These are phyloP conservation scores for Triadica sebifera DNA, from an alignment of 345 rosid species.

Conservation along the genomic window DNA sequence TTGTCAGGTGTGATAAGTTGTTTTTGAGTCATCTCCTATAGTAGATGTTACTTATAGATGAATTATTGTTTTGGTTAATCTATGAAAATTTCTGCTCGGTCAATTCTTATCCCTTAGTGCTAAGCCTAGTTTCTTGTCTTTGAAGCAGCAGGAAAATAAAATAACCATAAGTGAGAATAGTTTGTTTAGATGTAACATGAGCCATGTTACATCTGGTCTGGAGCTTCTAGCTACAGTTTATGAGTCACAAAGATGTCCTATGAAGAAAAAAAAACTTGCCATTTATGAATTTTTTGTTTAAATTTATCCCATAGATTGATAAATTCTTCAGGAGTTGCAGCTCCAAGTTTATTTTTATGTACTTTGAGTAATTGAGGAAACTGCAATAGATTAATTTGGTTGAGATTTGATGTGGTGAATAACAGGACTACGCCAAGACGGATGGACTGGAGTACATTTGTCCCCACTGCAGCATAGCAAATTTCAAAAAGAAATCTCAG, in stretches of 20 bases:
- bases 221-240: not conserved
- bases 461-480: constrained; percentile 86
- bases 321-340: not conserved
- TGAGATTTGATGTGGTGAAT: constrained; percentile 16
- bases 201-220: not conserved
- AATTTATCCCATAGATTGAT: not conserved
- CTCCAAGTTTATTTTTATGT: not conserved
- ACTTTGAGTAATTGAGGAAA: not conserved
- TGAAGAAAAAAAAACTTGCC: not conserved
- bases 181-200: not conserved
- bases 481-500: constrained; percentile 87
- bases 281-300: not conserved
- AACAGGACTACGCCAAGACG: constrained; percentile 96
- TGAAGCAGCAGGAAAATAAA: no score
- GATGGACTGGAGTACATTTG: constrained; percentile 96
- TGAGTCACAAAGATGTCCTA: not conserved
- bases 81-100: no score
- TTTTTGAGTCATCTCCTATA: no score
- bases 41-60: no score
- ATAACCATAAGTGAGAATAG: not conserved
- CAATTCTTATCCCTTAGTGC: no score
- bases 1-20: not conserved
- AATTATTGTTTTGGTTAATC: no score
- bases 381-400: not conserved
- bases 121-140: no score